Conservation (phyloP, 1,284 basidiomycete genomes). For the Puccinia novopanici region DNA sequence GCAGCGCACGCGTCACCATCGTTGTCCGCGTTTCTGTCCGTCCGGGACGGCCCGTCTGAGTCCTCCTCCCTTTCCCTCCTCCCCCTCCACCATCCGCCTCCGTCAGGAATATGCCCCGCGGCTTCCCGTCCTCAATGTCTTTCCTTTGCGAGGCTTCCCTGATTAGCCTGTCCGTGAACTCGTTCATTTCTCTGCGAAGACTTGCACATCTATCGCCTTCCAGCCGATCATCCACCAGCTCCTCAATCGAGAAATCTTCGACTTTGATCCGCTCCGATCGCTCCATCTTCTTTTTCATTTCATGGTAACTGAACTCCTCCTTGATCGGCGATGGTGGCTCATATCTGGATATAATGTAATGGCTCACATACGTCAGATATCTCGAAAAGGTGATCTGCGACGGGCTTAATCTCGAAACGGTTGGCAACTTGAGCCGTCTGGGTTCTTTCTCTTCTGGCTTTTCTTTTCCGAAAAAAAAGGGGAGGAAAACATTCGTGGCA, state of each 20-base stretch:
- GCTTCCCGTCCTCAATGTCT: neutral
- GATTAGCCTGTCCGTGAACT: slow-evolving; percentile 7
- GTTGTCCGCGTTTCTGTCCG: neutral
- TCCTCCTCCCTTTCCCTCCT: neutral
- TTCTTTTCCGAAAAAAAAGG: neutral
- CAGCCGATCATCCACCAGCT: neutral
- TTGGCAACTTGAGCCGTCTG: slow-evolving; percentile 12
- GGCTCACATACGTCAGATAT: slow-evolving; percentile 26
- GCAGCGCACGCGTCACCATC: slow-evolving; percentile 1
- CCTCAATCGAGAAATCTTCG: slow-evolving; percentile 18
- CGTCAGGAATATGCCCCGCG: neutral
- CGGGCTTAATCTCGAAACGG: slow-evolving; percentile 5
- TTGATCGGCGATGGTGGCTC: neutral
- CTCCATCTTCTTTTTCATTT: slow-evolving; percentile 13
- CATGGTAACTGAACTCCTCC: neutral
- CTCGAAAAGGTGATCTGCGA: slow-evolving; percentile 26
- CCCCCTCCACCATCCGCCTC: neutral
- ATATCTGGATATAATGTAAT: slow-evolving; percentile 20
- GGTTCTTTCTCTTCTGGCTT: neutral
- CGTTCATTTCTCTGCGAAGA: neutral
- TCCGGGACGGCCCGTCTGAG: neutral
- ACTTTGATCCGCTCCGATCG: neutral
- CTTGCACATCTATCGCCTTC: neutral
- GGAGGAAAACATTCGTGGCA: neutral
- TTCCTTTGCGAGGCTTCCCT: neutral